These are phyloP conservation scores for Coffea humblotiana DNA, from an alignment of 305 asterid species.

Conservation along the genomic window DNA sequence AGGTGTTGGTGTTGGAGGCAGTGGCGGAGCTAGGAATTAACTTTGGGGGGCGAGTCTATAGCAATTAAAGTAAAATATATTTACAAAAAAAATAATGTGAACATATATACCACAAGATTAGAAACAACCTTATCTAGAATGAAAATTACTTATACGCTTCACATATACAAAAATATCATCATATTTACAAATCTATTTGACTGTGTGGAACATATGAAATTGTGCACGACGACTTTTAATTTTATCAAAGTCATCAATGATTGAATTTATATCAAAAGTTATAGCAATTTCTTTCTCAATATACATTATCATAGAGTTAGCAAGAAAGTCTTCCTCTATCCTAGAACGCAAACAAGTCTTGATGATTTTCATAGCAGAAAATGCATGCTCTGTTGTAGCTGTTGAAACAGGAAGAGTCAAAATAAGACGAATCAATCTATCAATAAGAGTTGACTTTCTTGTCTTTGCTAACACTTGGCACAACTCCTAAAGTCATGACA, in stretches of 20 bases:
- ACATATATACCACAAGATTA: no score
- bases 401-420: background rate
- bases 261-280: background rate
- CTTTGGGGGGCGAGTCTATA: no score
- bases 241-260: background rate
- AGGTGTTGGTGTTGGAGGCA: conserved; percentile 1
- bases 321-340: background rate
- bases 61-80: no score
- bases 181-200: no score
- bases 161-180: no score
- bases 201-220: no score
- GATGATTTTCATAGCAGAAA: background rate
- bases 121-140: no score
- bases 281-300: background rate
- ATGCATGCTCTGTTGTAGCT: background rate
- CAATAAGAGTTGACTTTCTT: background rate
- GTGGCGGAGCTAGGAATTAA: no score
- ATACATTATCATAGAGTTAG: background rate
- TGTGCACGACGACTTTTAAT: background rate
- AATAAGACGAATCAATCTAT: background rate
- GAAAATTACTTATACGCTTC: no score
- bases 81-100: no score
- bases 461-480: background rate
- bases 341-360: background rate
- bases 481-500: background rate